Conservation (phyloP, 2,329 filamentous ascomycete species). For the Helotiales sp. region DNA sequence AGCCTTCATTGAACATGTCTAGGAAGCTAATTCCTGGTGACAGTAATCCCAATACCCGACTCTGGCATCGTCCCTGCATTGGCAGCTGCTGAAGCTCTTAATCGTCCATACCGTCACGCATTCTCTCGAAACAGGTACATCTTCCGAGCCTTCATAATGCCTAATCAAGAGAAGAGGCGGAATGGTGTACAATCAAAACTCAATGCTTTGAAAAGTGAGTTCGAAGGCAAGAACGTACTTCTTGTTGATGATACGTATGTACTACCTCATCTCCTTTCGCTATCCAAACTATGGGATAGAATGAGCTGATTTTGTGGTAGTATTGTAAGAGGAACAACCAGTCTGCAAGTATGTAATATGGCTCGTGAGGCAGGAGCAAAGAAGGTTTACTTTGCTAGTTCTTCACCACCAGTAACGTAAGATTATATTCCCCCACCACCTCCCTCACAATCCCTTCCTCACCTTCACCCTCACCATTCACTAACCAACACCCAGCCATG, state of each 20-base stretch:
- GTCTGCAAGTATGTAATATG: constrained; percentile 64
- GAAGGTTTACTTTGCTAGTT: constrained; percentile 77
- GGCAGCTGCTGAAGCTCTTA: background rate
- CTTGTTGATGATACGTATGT: constrained; percentile 71
- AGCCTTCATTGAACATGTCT: background rate
- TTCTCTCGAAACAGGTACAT: constrained; percentile 87
- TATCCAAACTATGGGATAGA: background rate
- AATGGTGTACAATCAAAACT: constrained; percentile 86
- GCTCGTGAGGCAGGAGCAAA: constrained; percentile 77
- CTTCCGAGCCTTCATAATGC: constrained; percentile 81
- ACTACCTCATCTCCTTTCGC: background rate
- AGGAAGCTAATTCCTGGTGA: background rate
- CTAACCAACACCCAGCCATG: too few relatives aligned
- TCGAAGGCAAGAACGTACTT: constrained; percentile 73
- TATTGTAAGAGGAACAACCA: constrained; percentile 79
- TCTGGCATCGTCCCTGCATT: constrained; percentile 3
- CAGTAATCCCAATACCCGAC: background rate
- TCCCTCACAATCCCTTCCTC: too few relatives aligned
- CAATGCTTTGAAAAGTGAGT: constrained; percentile 79
- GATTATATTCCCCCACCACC: too few relatives aligned
- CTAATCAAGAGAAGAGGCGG: constrained; percentile 72
- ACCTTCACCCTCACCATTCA: too few relatives aligned
- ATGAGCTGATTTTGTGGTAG: constrained; percentile 39
- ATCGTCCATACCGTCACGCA: constrained; percentile 74
- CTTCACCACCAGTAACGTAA: constrained; percentile 57